Conservation (phyloP, 2,329 filamentous ascomycete genomes). For the Dactylellina drechsleri region DNA sequence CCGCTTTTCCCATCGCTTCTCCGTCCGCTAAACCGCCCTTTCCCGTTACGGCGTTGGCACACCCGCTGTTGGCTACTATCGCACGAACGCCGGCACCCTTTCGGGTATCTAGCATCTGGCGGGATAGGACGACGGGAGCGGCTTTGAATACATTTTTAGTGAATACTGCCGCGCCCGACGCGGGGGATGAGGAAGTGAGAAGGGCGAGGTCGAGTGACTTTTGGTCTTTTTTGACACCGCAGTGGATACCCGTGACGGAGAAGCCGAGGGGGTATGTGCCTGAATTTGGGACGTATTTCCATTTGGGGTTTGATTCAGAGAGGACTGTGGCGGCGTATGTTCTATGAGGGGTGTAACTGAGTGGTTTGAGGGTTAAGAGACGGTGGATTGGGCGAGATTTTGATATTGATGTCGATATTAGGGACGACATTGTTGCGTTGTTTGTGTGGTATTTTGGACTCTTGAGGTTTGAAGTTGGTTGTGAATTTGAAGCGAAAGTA, state of each 20-base stretch:
- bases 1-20: conserved; percentile 79
- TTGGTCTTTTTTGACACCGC: conserved; percentile 93
- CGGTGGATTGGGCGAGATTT: conserved; percentile 24
- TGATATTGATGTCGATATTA: conserved; percentile 37
- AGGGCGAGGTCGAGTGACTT: conserved; percentile 90
- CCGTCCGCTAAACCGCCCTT: conserved; percentile 90
- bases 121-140: conserved; percentile 88
- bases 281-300: conserved; percentile 85
- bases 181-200: conserved; percentile 85
- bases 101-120: conserved; percentile 74
- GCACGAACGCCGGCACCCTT: conserved; percentile 77
- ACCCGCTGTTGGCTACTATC: conserved; percentile 93
- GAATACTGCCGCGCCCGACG: conserved; percentile 89
- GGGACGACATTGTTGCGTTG: conserved; percentile 25
- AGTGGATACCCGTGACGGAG: conserved; percentile 83
- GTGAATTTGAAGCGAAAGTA: not conserved
- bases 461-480: not conserved
- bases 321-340: conserved; percentile 64
- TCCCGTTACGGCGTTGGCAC: conserved; percentile 96
- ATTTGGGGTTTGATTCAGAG: conserved; percentile 73
- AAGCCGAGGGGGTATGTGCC: conserved; percentile 94
- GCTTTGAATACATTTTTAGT: conserved; percentile 99
- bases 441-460: conserved; percentile 41
- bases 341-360: conserved; percentile 56
- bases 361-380: not conserved